These are phyloP conservation scores for Litchi chinensis DNA, from an alignment of 345 rosid species.

Conservation along the genomic window DNA sequence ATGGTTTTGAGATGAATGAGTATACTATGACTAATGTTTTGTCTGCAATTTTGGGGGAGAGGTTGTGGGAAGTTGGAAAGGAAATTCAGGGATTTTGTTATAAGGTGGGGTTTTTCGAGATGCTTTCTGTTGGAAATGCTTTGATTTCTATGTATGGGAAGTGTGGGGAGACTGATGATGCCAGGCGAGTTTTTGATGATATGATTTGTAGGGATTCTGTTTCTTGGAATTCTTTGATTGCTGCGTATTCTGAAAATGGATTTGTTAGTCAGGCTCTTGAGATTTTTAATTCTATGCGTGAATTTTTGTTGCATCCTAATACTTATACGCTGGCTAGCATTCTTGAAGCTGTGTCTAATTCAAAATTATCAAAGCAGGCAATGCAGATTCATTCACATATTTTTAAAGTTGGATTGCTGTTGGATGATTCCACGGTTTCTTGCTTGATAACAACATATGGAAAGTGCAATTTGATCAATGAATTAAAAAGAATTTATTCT, in stretches of 20 bases:
- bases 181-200: conserved; percentile 34
- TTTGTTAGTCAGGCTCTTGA: conserved; percentile 30
- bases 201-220: conserved; percentile 36
- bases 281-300: conserved; percentile 33
- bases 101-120: conserved; percentile 31
- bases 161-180: conserved; percentile 30
- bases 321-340: conserved; percentile 36
- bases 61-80: conserved; percentile 26
- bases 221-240: conserved; percentile 48
- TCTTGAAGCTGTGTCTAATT: conserved; percentile 35
- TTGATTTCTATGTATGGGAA: conserved; percentile 39
- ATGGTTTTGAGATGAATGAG: conserved; percentile 31
- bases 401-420: conserved; percentile 36
- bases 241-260: conserved; percentile 43
- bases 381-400: conserved; percentile 39
- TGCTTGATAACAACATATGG: conserved; percentile 42
- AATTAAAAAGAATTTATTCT: conserved; percentile 33
- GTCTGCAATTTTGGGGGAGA: conserved; percentile 28
- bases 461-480: conserved; percentile 28
- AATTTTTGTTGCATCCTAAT: conserved; percentile 22
- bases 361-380: conserved; percentile 26
- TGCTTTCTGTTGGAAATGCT: conserved; percentile 42
- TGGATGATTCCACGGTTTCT: conserved; percentile 35
- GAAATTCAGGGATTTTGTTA: conserved; percentile 46
- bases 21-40: conserved; percentile 38